Conservation (phyloP, 2,329 filamentous ascomycete species). For the Didymella pinodella region DNA sequence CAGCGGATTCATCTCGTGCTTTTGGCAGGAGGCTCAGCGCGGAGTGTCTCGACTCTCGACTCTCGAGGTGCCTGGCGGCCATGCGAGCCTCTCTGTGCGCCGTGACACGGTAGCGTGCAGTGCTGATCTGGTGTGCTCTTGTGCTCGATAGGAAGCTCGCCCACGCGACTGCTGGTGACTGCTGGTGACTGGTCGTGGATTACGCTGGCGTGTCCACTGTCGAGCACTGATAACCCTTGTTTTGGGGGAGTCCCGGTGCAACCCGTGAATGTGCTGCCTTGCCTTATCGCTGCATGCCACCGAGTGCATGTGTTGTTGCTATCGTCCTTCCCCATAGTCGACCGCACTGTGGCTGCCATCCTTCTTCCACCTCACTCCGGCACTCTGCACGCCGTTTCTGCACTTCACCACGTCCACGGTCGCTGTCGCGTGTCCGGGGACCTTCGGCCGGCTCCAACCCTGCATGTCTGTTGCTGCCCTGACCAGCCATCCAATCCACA, state of each 20-base stretch:
- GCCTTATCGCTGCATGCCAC: constrained; percentile 22
- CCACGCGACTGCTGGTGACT: constrained; percentile 35
- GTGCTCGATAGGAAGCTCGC: constrained; percentile 23
- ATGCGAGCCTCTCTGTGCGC: constrained; percentile 6
- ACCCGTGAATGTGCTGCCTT: constrained; percentile 18
- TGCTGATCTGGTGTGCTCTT: constrained; percentile 25
- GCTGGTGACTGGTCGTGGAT: constrained; percentile 12
- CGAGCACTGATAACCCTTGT: constrained; percentile 28
- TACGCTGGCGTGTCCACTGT: constrained; percentile 19
- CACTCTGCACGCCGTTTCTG: constrained; percentile 2
- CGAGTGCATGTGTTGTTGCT: background rate
- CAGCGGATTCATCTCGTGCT: background rate
- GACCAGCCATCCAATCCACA: constrained; percentile 43
- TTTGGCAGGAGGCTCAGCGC: constrained; percentile 8
- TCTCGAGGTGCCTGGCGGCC: constrained; percentile 22
- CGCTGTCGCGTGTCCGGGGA: constrained; percentile 27
- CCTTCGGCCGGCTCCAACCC: constrained; percentile 36
- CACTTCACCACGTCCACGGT: constrained; percentile 12
- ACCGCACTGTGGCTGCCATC: constrained; percentile 2
- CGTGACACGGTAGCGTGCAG: constrained; percentile 20
- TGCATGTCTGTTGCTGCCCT: constrained; percentile 42
- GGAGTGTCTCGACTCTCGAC: background rate
- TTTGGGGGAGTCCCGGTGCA: constrained; percentile 13
- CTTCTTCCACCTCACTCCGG: constrained; percentile 8
- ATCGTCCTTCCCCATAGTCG: background rate